A percentile compares a stretch with the other conserved stretches of the same genome.
phyloP scores from a whole-genome alignment of 176 grass and related monocot species.

The Aegilops tauschii region DNA sequence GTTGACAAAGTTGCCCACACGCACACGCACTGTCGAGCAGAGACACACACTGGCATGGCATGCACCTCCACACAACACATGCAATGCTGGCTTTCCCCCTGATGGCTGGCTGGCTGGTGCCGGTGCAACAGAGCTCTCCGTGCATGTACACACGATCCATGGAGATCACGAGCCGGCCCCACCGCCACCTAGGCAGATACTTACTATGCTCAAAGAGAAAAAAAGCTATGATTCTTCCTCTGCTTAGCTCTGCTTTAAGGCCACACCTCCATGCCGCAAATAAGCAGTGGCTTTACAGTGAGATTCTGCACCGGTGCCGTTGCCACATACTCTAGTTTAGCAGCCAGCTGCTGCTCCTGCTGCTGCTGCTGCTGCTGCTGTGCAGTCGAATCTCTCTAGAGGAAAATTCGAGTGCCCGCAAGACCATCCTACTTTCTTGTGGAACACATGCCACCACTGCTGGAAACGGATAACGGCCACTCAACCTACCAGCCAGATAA shows the following conservation, averaged over 20 bases:
- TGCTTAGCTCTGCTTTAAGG: neutral
- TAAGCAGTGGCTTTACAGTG: neutral
- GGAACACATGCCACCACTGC: too few relatives aligned
- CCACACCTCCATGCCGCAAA: neutral
- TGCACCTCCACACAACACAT: neutral
- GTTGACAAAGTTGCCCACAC: neutral
- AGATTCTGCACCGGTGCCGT: neutral
- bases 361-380: too few relatives aligned
- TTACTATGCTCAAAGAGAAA: neutral
- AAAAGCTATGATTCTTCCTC: neutral
- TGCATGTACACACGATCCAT: neutral
- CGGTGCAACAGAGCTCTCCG: neutral
- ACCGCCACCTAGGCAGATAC: neutral
- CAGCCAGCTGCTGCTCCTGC: too few relatives aligned
- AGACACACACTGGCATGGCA: too few relatives aligned
- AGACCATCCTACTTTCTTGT: too few relatives aligned
- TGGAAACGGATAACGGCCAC: too few relatives aligned
- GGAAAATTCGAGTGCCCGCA: too few relatives aligned
- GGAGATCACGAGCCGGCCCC: neutral
- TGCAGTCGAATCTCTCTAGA: too few relatives aligned
- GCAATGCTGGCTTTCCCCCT: slow-evolving; percentile 7
- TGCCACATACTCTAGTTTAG: too few relatives aligned
- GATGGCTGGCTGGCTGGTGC: neutral
- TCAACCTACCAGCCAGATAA: too few relatives aligned
- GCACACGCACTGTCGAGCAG: too few relatives aligned